Base-by-base conservation (phyloP, 2,329 filamentous ascomycete species). In the Trichoderma sp. region DNA sequence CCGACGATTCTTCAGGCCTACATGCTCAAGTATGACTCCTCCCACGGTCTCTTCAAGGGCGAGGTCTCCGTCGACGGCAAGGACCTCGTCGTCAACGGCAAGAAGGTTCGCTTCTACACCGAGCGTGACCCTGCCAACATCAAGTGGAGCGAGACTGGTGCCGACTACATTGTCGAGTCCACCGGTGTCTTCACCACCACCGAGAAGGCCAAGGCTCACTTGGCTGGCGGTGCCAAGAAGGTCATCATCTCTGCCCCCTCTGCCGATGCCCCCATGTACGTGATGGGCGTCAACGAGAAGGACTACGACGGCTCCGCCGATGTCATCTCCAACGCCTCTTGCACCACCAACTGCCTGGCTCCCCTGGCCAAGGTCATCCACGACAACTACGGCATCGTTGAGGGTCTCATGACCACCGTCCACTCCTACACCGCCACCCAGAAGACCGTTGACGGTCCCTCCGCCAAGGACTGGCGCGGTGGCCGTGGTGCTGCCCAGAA, bases 381-480 rank as follows among this genome's bases (percentile, higher is more conserved):
- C 88, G 94, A 98, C 88, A 96, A 97, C 83, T 99, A 90, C 86
- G 90, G 86, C 81, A 95, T 99, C 80, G 82, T 97, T 77, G 95
- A 99, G 88, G 95, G 94, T 88, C 90, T 98, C 76, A 99, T 99
- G 95, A 98, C 95, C 83, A 99, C 95, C 74, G 88, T 98, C 81
- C 95, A 99, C 90, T 97, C 95, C 76, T 98, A 98, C 90, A 98
- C 95, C 75, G 95, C 95, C 77, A 98, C 95, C 81, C 95, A 98
- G 88, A 97, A 97, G 92, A 97, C 93, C 76, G 95, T 98, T 76
- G 95, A 99, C 77, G 95, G 93, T 79, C 95, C 95, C 78, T 98
- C 95, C 71, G 85, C 84, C 81, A 99, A 99, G 91, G 95, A 98
- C 87, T 99, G 94, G 94, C 91, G 94, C 84, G 95, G 95, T 88